Evolutionary conservation across 768 basidiomycete species (phyloP).

Genomic region (Russula ochroleuca): DNA sequence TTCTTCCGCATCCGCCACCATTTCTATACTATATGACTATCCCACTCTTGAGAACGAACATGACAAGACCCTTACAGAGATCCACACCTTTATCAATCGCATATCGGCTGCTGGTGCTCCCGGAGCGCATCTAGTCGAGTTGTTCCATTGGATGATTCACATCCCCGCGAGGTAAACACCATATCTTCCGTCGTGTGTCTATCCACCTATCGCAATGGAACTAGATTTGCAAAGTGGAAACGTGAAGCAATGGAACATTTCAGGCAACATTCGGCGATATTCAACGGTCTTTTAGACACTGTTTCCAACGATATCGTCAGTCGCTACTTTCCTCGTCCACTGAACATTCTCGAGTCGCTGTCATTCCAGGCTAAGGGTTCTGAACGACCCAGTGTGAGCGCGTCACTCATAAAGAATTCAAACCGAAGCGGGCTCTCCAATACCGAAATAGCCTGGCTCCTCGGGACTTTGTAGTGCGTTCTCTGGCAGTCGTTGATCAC

Average conservation of each 20-base stretch:
- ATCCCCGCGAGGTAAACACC: neutral
- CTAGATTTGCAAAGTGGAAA: conserved; percentile 18
- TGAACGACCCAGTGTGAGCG: conserved; percentile 9
- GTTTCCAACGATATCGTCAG: neutral
- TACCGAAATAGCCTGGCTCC: conserved; percentile 21
- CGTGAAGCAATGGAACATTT: conserved; percentile 5
- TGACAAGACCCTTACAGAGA: conserved; percentile 5
- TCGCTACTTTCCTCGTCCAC: no score
- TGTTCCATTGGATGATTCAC: conserved; percentile 26
- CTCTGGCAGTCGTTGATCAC: neutral
- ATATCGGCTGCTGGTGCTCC: conserved; percentile 14
- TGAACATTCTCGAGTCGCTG: neutral
- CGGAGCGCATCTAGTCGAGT: conserved; percentile 27
- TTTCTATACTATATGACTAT: conserved; percentile 11
- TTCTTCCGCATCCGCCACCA: conserved; percentile 3
- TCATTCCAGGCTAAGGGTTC: conserved; percentile 5
- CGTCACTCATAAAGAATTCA: conserved; percentile 11
- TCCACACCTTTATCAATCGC: neutral
- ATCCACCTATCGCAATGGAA: neutral
- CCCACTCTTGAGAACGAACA: conserved; percentile 14
- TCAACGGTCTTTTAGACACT: conserved; percentile 4
- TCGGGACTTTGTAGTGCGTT: conserved; percentile 23
- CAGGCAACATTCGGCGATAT: neutral
- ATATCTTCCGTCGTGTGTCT: no score
- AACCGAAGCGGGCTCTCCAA: conserved; percentile 13